Base-by-base conservation (phyloP, 192 early-diverging fungal genomes). In the Rhizophagus prolifer region DNA sequence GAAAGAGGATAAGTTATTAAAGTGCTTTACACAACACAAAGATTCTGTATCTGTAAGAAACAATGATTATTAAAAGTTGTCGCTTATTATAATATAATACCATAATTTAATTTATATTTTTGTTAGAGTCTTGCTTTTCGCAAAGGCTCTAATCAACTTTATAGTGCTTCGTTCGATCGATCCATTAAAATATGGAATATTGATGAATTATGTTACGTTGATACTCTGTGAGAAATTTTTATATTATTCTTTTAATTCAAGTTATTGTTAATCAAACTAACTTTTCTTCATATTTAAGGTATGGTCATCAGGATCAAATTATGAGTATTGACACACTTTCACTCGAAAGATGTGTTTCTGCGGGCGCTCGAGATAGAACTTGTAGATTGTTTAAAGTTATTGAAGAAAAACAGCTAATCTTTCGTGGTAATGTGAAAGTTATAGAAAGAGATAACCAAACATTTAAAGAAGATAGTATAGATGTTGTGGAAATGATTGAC, bases 121-220 rank as follows among this genome's bases (percentile, higher is more conserved):
- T 25, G 8, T 12, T 28, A 90, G 89, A 88, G 92, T 23, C 84
- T 98, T 75, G 89, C 86, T 16, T 99, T 99, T 85, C 91, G 95
- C 58, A 90, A 88, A 77, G 91, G 92, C 28, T 75, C 82, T 70
- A 87, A 91, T 81, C 91, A 95, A 70, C 87, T 99, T 44, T 99
- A 98, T 81, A 94, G 94, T 68, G 90, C 90, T 72, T 94, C 95
- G 8, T 83, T 85, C 26, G 98, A 99, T 79, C 93, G 98, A 66
- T 95, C 95, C 58, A 90, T 99, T 80, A 99, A 99, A 81, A 68
- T 98, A 41, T 99, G 97, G 97, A 96, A 99, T 81, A 87, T 95
- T 19, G 95, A 95, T 78, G 95, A 96, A 78, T 79, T 92, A 74
- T 82, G 88, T 16, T 99, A 98, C 83, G 90, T 99, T 77, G 97